These are phyloP conservation scores for Monosporascus sp. DNA, from an alignment of 2,329 filamentous ascomycete species.

Conservation along the genomic window DNA sequence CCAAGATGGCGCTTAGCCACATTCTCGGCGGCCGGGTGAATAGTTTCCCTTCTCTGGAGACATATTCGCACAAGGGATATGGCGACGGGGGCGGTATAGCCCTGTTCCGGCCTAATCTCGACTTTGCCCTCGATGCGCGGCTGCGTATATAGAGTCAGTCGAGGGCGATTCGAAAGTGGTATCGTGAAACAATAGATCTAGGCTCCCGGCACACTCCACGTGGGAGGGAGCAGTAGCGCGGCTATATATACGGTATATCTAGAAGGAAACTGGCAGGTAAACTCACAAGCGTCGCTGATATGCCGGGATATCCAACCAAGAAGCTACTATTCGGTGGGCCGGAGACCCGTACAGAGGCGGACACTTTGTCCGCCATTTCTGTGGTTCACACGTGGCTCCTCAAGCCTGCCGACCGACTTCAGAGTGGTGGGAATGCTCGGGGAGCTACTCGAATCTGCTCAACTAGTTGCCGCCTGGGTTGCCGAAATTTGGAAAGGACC, in stretches of 20 bases:
- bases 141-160: slow-evolving; percentile 37
- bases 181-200: slow-evolving; percentile 3
- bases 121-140: slow-evolving; percentile 97
- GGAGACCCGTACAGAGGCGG: slow-evolving; percentile 89
- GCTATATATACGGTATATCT: slow-evolving; percentile 3
- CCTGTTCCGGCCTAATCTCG: slow-evolving; percentile 82
- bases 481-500: not conserved
- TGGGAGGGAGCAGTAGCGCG: slow-evolving; percentile 11
- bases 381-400: slow-evolving; percentile 1
- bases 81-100: slow-evolving; percentile 82
- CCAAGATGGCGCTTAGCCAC: slow-evolving; percentile 88
- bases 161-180: not conserved
- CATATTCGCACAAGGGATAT: slow-evolving; percentile 92
- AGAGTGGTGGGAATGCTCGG: slow-evolving; percentile 13
- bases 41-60: slow-evolving; percentile 88
- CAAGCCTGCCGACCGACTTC: slow-evolving; percentile 10
- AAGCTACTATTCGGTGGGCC: slow-evolving; percentile 97
- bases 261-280: slow-evolving; percentile 11
- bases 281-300: slow-evolving; percentile 92
- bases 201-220: slow-evolving; percentile 4
- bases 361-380: slow-evolving; percentile 43
- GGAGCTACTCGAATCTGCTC: not conserved
- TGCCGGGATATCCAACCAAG: slow-evolving; percentile 93
- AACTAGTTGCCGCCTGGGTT: not conserved
- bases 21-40: slow-evolving; percentile 93